Percentiles rank a stretch among this genome's conserved stretches.
Evolutionary conservation across 306 rosid species (phyloP).

Genomic region (Dryas octopetala): DNA sequence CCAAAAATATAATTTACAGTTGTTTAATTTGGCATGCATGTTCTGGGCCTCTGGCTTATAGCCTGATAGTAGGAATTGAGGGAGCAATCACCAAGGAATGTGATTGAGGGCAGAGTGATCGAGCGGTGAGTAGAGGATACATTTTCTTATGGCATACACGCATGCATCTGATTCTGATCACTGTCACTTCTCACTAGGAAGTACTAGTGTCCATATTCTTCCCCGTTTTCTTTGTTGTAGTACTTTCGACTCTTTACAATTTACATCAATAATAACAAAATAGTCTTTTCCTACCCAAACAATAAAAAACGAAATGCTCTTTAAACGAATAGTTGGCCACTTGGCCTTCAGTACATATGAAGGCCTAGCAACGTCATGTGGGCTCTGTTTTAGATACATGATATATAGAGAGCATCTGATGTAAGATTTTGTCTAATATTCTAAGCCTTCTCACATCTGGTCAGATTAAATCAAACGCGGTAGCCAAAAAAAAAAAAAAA

Average conservation of each 20-base stretch:
- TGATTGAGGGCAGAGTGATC: too few species aligned
- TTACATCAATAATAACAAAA: too few species aligned
- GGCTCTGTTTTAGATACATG: neutral
- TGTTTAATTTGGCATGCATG: too few species aligned
- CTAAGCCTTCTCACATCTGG: too few species aligned
- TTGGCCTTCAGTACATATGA: neutral
- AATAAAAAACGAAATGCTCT: neutral
- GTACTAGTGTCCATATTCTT: too few species aligned
- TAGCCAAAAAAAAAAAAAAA: too few species aligned
- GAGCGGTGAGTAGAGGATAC: neutral
- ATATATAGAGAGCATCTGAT: neutral
- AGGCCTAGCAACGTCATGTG: neutral
- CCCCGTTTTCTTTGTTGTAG: neutral
- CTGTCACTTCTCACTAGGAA: too few species aligned
- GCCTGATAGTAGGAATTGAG: neutral
- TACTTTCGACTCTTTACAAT: neutral
- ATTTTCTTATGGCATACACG: neutral
- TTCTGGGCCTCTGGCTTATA: too few species aligned
- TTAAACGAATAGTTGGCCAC: neutral
- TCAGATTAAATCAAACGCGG: too few species aligned
- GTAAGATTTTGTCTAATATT: neutral
- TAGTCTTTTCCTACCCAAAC: too few species aligned
- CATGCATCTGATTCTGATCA: neutral
- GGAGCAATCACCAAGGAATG: neutral
- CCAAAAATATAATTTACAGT: too few species aligned